Evolutionary conservation across 371 early-diverging fungal genomes (phyloP), one percentile per base, ranked within the genome.

Genomic region (Circinella umbellata): DNA sequence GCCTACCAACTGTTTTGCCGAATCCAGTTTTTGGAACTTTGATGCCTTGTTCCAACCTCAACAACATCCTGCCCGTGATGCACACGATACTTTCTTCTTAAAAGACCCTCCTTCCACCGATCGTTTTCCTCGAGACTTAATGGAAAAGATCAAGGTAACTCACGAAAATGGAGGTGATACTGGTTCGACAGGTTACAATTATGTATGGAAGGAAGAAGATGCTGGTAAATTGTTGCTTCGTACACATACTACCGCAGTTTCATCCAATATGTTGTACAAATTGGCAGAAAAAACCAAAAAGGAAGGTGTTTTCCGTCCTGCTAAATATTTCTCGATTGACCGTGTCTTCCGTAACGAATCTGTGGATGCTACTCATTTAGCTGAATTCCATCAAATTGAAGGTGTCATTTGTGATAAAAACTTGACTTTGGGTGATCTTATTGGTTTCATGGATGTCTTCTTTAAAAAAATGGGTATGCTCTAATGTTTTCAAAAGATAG

Each of bases 371-470:
- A 99, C 99, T 17, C 99, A 99, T 80, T 88, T 99, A 84, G 99
- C 99, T 59, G 99, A 99, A 84, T 99, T 99, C 91, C 99, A 99
- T 80, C 99, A 99, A 83, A 94, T 99, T 57, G 99, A 99, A 87
- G 99, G 99, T 71, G 92, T 99, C 13, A 95, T 99, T 80, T 97
- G 97, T 36, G 99, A 99, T 76, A 91, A 93, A 72, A 94, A 95
- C 78, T 78, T 99, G 78, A 96, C 97, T 15, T 83, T 99, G 62
- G 98, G 98, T 57, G 96, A 99, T 78, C 80, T 99, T 73, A 99
- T 99, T 86, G 98, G 98, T 65, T 92, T 97, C 78, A 87, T 99
- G 90, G 90, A 98, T 82, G 86, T 90, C 67, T 99, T 99, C 88
- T 99, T 98, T 88, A 88, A 92, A 72, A 99, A 97, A 88, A 94